phyloP scores from a whole-genome alignment of 2,329 filamentous ascomycete genomes.

The Metarhizium guizhouense region DNA sequence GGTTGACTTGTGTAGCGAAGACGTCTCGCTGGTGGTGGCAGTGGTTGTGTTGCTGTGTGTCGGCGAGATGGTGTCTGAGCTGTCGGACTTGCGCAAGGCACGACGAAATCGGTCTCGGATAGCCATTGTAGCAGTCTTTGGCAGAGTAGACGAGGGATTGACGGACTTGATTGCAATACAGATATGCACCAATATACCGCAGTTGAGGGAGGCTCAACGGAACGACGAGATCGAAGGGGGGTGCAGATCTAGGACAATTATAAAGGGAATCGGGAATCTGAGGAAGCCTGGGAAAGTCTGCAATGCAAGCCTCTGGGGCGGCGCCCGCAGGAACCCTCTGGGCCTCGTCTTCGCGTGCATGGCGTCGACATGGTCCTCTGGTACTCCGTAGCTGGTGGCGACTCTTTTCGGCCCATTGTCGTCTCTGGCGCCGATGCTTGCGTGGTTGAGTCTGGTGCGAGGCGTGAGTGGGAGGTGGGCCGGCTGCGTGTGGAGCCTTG shows the following conservation, averaged over 20 bases:
- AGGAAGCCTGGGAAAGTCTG: neutral
- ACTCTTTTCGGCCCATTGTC: constrained; percentile 9
- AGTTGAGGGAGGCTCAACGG: neutral
- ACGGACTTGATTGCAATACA: neutral
- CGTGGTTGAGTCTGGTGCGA: neutral
- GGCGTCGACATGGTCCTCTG: neutral
- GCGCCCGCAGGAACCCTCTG: constrained; percentile 1
- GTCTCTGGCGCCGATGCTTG: neutral
- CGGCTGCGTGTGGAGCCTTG: no score
- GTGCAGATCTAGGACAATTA: constrained; percentile 3
- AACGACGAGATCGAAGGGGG: neutral
- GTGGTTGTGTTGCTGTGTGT: constrained; percentile 21
- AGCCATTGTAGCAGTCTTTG: constrained; percentile 21
- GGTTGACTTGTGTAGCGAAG: constrained; percentile 20
- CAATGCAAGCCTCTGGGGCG: neutral
- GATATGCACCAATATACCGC: neutral
- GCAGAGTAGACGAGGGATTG: neutral
- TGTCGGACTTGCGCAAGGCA: constrained; percentile 27
- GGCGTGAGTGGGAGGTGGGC: neutral
- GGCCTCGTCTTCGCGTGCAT: neutral
- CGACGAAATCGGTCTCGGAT: constrained; percentile 34
- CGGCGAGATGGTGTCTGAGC: constrained; percentile 22
- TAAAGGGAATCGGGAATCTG: neutral
- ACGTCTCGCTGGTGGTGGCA: constrained; percentile 20
- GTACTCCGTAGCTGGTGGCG: constrained; percentile 1